Evolutionary conservation across 2,329 filamentous ascomycete species (phyloP), one percentile per base, ranked within the genome.

Genomic region (Calonectria montana): DNA sequence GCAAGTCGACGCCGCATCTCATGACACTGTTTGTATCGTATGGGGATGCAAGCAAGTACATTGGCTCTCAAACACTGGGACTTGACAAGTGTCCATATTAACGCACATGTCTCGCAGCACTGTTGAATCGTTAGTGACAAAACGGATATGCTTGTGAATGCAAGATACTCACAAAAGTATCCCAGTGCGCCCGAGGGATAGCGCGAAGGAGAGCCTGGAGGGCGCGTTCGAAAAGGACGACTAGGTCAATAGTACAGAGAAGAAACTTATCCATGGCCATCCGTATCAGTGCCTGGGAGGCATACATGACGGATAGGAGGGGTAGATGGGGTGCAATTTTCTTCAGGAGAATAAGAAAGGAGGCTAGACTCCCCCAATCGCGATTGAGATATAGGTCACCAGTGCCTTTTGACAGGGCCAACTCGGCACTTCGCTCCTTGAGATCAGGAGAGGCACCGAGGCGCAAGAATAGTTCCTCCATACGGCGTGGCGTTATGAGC

Each of bases 1-100:
- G 94, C 93, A 9, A 97, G 86, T 39, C 92, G 86, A 13, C 92
- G 88, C 37, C 92, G 89, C 31, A 96, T 84, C 41, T 92, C 88
- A 72, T 92, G 88, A 1, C 89, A 82, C 18, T 82, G 82, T 0
- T 84, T 77, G 4, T 84, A 87, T 7, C 84, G 85, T 12, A 88
- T 83, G 0, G 93, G 90, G 18, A 96, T 86, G 50, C 88, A 86
- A 21, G 87, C 83, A 13, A 95, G 84, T 5, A 92, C 84, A 53
- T 90, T 88, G 67, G 87, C 86, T 66, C 91, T 89, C 2, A 94
- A 83, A 87, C 81, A 73, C 87, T 86, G 31, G 80, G 83, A 45
- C 53, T 78, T 77, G 69, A 92, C 84, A 50, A 84, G 84, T 23
- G 78, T 78, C 74, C 87, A 84, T 5, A 93, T 72, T 6, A 84